A percentile compares a stretch with the other conserved stretches of the same genome.
Evolutionary conservation across 345 rosid genomes (phyloP).

Genomic region (Citrus cavaleriei): DNA sequence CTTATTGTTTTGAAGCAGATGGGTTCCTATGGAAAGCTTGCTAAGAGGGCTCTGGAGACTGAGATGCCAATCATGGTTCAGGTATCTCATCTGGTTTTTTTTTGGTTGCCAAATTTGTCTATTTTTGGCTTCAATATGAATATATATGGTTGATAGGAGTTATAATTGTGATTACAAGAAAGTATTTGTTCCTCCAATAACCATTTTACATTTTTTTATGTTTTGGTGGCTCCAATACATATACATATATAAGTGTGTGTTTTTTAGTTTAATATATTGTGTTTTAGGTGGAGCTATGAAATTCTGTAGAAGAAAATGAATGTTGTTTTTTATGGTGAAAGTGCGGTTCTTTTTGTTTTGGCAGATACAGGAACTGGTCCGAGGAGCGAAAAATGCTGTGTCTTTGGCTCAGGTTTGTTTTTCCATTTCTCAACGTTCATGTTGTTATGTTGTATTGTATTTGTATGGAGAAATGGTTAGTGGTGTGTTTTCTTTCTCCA

Average conservation of each 20-base stretch:
- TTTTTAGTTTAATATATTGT: background rate
- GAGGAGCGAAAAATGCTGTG: slow-evolving; percentile 55
- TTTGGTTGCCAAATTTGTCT: background rate
- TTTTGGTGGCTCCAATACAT: background rate
- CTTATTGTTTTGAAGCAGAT: slow-evolving; percentile 32
- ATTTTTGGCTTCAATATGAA: background rate
- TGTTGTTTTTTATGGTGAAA: slow-evolving; percentile 11
- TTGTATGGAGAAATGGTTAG: slow-evolving; percentile 3
- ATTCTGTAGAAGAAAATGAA: background rate
- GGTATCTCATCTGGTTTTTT: slow-evolving; percentile 37
- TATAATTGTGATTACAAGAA: background rate
- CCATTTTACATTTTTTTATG: background rate
- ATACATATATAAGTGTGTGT: background rate
- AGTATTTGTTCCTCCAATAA: background rate
- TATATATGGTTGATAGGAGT: background rate
- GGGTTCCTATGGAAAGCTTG: slow-evolving; percentile 81
- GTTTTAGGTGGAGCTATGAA: slow-evolving; percentile 6
- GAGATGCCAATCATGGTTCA: slow-evolving; percentile 84
- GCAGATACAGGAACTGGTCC: slow-evolving; percentile 80
- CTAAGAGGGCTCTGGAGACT: slow-evolving; percentile 76
- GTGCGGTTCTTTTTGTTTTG: slow-evolving; percentile 26
- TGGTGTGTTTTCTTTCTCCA: slow-evolving; percentile 18
- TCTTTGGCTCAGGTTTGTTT: slow-evolving; percentile 89
- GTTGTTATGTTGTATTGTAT: slow-evolving; percentile 7
- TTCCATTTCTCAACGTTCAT: slow-evolving; percentile 10